Percentiles rank a stretch among this genome's conserved stretches.
These are phyloP conservation scores for Vitis hybrid DNA, from an alignment of 177 flowering plant species.

Conservation along the genomic window DNA sequence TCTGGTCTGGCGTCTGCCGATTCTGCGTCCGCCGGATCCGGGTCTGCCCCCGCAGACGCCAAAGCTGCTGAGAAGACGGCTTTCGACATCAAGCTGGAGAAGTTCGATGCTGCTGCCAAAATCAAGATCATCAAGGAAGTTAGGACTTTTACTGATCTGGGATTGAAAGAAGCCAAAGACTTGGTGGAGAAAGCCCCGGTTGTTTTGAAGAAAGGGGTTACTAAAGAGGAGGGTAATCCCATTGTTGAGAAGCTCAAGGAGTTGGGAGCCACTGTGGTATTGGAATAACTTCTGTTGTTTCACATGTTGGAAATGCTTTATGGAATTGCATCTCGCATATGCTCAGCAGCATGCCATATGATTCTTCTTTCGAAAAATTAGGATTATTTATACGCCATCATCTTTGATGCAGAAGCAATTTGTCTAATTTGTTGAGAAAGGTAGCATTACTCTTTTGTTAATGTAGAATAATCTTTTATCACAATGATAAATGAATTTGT, in stretches of 20 bases:
- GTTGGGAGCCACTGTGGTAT: slow-evolving; percentile 64
- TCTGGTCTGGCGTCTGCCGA: slow-evolving; percentile 24
- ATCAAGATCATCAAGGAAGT: slow-evolving; percentile 80
- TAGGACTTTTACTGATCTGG: slow-evolving; percentile 69
- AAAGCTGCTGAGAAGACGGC: slow-evolving; percentile 59
- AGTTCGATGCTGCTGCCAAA: slow-evolving; percentile 68
- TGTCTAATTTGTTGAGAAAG: too few species aligned
- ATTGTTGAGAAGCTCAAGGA: slow-evolving; percentile 65
- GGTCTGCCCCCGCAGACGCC: slow-evolving; percentile 22
- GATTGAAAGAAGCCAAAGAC: slow-evolving; percentile 82
- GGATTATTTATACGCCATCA: too few species aligned
- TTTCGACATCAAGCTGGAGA: slow-evolving; percentile 76
- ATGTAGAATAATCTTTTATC: too few species aligned
- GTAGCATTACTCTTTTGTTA: too few species aligned
- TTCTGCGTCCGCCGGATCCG: slow-evolving; percentile 18
- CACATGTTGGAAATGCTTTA: neutral
- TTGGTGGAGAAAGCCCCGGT: slow-evolving; percentile 76
- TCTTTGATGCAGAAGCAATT: too few species aligned
- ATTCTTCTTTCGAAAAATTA: neutral
- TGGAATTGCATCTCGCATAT: neutral
- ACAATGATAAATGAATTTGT: too few species aligned
- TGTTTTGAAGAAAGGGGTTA: slow-evolving; percentile 66
- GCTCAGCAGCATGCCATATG: slow-evolving; percentile 1
- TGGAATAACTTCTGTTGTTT: slow-evolving; percentile 39
- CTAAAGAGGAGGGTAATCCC: slow-evolving; percentile 59